A percentile compares a stretch with the other conserved stretches of the same genome.
Evolutionary conservation across 2,329 filamentous ascomycete genomes (phyloP).

Genomic region (Pezicula radicicola): DNA sequence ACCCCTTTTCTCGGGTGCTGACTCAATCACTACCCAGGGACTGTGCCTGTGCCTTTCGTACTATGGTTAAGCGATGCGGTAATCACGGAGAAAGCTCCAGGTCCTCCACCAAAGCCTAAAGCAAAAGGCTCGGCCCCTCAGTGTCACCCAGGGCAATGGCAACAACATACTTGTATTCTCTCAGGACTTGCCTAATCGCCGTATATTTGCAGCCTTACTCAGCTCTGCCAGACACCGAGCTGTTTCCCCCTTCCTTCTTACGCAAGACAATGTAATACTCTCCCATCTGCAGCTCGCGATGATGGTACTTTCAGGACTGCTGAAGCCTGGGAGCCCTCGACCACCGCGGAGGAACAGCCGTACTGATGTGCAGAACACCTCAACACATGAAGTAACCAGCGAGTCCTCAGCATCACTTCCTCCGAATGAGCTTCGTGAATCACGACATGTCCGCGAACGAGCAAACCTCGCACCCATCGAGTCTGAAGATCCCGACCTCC

Average conservation of each 20-base stretch:
- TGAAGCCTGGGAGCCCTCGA: conserved; percentile 38
- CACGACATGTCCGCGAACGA: conserved; percentile 52
- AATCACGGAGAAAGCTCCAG: too few species aligned
- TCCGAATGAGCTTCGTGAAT: conserved; percentile 5
- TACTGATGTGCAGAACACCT: conserved; percentile 17
- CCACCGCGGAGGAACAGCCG: conserved; percentile 20
- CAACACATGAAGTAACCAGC: conserved; percentile 29
- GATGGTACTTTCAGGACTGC: conserved; percentile 49
- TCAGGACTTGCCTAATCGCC: neutral
- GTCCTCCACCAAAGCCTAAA: neutral
- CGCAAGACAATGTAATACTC: conserved; percentile 19
- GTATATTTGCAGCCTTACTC: neutral
- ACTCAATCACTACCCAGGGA: too few species aligned
- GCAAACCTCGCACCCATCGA: conserved; percentile 46
- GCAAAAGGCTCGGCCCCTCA: neutral
- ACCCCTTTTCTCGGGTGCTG: too few species aligned
- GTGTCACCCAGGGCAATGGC: neutral
- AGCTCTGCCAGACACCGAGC: neutral
- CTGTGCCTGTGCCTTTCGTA: too few species aligned
- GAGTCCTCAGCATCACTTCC: conserved; percentile 20
- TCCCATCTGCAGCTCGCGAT: conserved; percentile 27
- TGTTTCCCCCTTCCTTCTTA: neutral
- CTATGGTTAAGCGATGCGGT: too few species aligned
- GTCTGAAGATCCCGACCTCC: conserved; percentile 57
- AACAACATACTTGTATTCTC: neutral